A percentile compares a stretch with the other conserved stretches of the same genome.
Evolutionary conservation across 2,329 filamentous ascomycete genomes (phyloP).

Genomic region (Orbilia blumenaviensis): DNA sequence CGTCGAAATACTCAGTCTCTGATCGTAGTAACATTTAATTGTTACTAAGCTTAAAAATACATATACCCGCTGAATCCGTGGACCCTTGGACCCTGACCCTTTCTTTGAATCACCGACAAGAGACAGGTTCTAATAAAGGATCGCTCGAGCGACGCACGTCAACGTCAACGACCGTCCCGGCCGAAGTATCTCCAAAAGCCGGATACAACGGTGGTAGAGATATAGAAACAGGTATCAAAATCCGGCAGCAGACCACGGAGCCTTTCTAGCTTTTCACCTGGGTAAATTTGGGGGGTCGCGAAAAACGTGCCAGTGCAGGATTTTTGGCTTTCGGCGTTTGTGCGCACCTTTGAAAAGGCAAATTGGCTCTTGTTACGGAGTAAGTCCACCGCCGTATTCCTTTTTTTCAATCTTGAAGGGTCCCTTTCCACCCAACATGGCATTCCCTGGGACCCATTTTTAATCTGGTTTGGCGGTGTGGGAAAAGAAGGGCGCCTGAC

Average conservation of each 20-base stretch:
- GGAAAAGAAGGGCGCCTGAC: constrained; percentile 47
- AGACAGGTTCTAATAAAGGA: constrained; percentile 18
- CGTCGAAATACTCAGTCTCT: not conserved
- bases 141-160: constrained; percentile 37
- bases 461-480: not conserved
- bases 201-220: constrained; percentile 49
- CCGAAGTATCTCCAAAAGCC: constrained; percentile 40
- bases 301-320: constrained; percentile 5
- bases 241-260: constrained; percentile 48
- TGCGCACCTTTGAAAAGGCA: constrained; percentile 49
- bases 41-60: constrained; percentile 42
- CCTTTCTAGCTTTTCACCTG: constrained; percentile 29
- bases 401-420: constrained; percentile 8
- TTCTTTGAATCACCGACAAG: not conserved
- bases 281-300: constrained; percentile 12
- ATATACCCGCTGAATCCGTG: constrained; percentile 51
- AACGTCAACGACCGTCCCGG: constrained; percentile 27
- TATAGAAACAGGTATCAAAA: constrained; percentile 9
- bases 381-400: constrained; percentile 47
- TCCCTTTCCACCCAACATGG: constrained; percentile 18
- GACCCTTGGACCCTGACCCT: not conserved
- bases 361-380: constrained; percentile 44
- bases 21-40: not conserved
- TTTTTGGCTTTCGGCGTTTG: constrained; percentile 50
- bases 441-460: constrained; percentile 43